Conservation (phyloP, 148 eudicot genomes). For the Cornus florida region DNA sequence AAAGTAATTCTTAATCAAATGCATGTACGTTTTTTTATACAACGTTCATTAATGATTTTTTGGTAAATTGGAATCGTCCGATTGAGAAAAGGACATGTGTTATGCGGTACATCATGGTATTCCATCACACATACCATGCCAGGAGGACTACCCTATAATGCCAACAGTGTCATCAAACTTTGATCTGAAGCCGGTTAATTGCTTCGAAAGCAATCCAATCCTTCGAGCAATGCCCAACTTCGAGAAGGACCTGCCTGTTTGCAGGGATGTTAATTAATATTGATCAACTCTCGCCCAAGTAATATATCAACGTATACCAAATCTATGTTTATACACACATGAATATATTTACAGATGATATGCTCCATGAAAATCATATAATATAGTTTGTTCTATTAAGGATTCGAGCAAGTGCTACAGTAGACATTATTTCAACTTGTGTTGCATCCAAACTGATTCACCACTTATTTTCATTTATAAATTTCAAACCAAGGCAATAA, state of each 20-base stretch:
- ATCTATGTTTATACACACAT: too few relatives aligned
- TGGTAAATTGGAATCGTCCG: slow-evolving; percentile 21
- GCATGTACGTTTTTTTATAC: too few relatives aligned
- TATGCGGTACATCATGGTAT: slow-evolving; percentile 44
- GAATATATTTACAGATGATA: too few relatives aligned
- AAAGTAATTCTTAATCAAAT: too few relatives aligned
- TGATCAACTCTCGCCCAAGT: background rate
- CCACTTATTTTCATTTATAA: too few relatives aligned
- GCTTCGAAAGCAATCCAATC: slow-evolving; percentile 43
- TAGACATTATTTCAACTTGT: too few relatives aligned
- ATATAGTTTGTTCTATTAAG: too few relatives aligned
- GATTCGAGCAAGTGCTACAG: too few relatives aligned
- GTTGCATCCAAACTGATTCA: too few relatives aligned
- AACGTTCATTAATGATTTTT: background rate
- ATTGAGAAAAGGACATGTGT: slow-evolving; percentile 43
- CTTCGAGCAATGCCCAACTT: slow-evolving; percentile 1
- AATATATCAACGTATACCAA: too few relatives aligned
- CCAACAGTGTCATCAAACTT: slow-evolving; percentile 37
- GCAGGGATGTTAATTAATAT: slow-evolving; percentile 21
- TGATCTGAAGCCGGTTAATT: slow-evolving; percentile 43
- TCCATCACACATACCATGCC: slow-evolving; percentile 41
- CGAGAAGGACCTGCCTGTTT: slow-evolving; percentile 33
- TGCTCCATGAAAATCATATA: too few relatives aligned
- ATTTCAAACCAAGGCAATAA: too few relatives aligned
- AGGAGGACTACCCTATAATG: slow-evolving; percentile 48